A percentile compares a stretch with the other conserved stretches of the same genome.
phyloP scores from a whole-genome alignment of 495 filamentous ascomycete genomes.

The Penicillium arizonense region DNA sequence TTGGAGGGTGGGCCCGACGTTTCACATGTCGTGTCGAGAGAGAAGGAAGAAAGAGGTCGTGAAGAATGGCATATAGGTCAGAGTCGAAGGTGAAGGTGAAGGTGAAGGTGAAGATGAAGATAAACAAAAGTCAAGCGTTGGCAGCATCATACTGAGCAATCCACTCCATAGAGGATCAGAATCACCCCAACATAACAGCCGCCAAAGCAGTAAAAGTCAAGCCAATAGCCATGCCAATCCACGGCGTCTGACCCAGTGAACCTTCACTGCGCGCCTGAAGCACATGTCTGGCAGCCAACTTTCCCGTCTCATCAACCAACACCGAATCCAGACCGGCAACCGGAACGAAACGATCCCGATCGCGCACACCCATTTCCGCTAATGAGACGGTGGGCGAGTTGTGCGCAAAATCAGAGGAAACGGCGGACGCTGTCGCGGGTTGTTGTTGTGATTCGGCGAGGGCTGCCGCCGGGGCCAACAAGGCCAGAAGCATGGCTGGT shows the following conservation, averaged over 20 bases:
- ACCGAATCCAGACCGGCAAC: neutral
- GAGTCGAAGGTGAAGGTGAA: conserved; percentile 10
- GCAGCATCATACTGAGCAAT: too few species aligned
- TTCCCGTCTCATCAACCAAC: conserved; percentile 3
- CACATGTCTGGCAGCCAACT: conserved; percentile 12
- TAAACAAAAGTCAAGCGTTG: neutral
- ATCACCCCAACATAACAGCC: conserved; percentile 44
- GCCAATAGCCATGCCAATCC: conserved; percentile 50
- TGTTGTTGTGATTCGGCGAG: conserved; percentile 29
- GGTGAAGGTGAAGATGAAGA: neutral
- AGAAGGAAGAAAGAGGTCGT: conserved; percentile 10
- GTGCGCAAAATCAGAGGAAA: conserved; percentile 23
- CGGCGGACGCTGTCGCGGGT: conserved; percentile 15
- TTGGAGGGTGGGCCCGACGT: conserved; percentile 1
- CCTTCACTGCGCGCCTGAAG: conserved; percentile 44
- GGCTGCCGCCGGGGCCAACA: conserved; percentile 32
- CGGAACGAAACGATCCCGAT: conserved; percentile 12
- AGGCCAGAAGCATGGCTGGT: conserved; percentile 26
- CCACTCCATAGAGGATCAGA: too few species aligned
- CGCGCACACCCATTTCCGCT: conserved; percentile 16
- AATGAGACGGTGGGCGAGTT: conserved; percentile 27
- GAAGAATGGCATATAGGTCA: conserved; percentile 2
- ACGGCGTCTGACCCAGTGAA: conserved; percentile 45
- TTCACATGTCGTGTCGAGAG: conserved; percentile 9
- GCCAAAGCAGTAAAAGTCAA: conserved; percentile 44